These are phyloP conservation scores for Acmispon strigosus DNA, from an alignment of 306 rosid species.

Conservation along the genomic window DNA sequence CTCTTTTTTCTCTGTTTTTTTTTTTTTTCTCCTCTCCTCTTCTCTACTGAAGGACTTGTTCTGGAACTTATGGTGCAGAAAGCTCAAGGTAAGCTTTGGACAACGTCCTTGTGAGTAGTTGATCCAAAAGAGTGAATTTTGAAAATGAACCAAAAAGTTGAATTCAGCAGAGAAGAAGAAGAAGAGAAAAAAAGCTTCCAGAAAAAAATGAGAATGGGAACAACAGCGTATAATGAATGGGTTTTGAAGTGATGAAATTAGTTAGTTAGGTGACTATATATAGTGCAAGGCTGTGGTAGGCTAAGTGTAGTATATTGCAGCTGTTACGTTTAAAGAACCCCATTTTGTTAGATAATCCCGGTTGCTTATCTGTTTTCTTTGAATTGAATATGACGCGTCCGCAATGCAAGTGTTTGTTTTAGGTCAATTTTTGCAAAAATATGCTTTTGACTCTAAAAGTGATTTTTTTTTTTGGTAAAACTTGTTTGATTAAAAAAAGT, in stretches of 20 bases:
- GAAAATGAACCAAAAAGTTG: neutral
- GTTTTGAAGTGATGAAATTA: neutral
- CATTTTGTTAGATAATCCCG: constrained; percentile 5
- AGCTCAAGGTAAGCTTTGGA: neutral
- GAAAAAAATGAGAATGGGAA: neutral
- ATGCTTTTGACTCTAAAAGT: too few species aligned
- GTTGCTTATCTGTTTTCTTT: constrained; percentile 21
- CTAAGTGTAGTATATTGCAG: constrained; percentile 23
- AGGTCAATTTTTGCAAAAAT: too few species aligned
- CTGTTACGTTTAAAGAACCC: constrained; percentile 26
- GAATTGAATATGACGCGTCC: constrained; percentile 19
- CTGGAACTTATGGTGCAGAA: neutral
- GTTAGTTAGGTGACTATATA: constrained; percentile 16
- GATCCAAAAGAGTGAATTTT: too few species aligned
- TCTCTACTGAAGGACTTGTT: neutral
- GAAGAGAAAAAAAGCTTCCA: too few species aligned
- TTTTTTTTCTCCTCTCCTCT: too few species aligned
- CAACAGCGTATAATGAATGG: neutral
- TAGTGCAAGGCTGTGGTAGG: neutral
- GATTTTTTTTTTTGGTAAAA: too few species aligned
- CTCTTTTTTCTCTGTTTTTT: too few species aligned
- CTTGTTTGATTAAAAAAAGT: too few species aligned
- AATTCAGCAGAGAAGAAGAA: neutral
- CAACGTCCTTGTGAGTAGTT: neutral
- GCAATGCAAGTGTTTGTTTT: neutral